Evolutionary conservation across 2,329 filamentous ascomycete species (phyloP).

Genomic region (Myriosclerotinia duriaeana): DNA sequence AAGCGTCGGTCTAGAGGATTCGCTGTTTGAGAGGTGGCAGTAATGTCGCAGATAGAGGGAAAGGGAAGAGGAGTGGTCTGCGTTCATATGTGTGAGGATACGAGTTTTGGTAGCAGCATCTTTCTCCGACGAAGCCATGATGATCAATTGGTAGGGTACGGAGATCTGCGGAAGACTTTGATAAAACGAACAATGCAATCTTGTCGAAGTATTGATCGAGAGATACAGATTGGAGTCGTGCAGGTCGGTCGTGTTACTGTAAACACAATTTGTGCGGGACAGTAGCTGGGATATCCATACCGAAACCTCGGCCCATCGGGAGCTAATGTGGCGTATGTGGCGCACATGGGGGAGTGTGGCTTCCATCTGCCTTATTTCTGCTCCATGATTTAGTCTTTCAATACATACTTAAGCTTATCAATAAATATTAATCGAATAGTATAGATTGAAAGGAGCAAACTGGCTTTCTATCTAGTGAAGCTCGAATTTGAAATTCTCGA

Average conservation of each 20-base stretch:
- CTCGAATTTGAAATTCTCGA: too few relatives aligned
- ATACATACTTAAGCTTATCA: too few relatives aligned
- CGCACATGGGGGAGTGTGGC: too few relatives aligned
- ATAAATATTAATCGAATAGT: too few relatives aligned
- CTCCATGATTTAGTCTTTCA: too few relatives aligned
- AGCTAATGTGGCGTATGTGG: too few relatives aligned
- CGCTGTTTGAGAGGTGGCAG: conserved; percentile 54
- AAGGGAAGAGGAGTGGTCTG: conserved; percentile 73
- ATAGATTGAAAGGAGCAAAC: too few relatives aligned
- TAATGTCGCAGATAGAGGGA: conserved; percentile 76
- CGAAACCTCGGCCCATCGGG: background rate
- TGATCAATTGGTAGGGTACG: background rate
- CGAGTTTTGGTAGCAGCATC: conserved; percentile 55
- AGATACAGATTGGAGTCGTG: background rate
- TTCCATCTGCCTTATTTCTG: too few relatives aligned
- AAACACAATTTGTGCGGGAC: background rate
- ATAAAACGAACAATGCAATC: background rate
- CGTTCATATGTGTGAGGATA: conserved; percentile 84
- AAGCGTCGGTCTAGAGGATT: conserved; percentile 59
- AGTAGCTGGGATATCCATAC: too few relatives aligned
- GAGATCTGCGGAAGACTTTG: background rate
- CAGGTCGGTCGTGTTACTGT: background rate
- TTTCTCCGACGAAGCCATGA: conserved; percentile 30
- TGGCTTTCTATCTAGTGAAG: too few relatives aligned
- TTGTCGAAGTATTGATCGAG: background rate